Percentiles rank a stretch among this genome's conserved stretches.
Evolutionary conservation across 331 rosid species (phyloP).

Genomic region (Arachis monticola): DNA sequence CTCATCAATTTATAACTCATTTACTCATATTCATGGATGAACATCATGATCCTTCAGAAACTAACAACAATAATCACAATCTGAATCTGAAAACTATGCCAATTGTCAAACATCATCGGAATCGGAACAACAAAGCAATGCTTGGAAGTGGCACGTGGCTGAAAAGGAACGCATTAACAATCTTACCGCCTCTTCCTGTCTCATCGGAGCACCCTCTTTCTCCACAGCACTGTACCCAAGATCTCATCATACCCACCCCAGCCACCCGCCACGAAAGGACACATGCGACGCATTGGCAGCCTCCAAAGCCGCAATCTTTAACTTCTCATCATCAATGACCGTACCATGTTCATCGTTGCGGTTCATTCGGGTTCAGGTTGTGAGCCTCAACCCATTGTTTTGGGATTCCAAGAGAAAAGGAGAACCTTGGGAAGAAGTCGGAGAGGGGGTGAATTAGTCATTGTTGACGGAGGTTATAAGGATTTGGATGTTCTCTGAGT

Average conservation of each 20-base stretch:
- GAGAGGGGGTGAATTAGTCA: slow-evolving; percentile 44
- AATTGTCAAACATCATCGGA: not conserved
- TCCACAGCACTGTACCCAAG: slow-evolving; percentile 71
- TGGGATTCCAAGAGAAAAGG: slow-evolving; percentile 68
- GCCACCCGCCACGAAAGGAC: slow-evolving; percentile 64
- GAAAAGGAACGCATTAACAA: slow-evolving; percentile 63
- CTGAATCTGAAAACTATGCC: too few species aligned
- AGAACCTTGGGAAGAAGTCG: slow-evolving; percentile 54
- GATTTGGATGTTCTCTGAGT: slow-evolving; percentile 54
- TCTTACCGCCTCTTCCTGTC: slow-evolving; percentile 72
- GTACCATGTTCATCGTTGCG: not conserved
- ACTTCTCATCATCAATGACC: not conserved
- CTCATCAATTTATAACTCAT: not conserved
- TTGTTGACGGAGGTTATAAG: slow-evolving; percentile 51
- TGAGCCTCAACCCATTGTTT: slow-evolving; percentile 47
- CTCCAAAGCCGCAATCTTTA: slow-evolving; percentile 58
- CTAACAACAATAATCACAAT: not conserved
- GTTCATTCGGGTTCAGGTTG: slow-evolving; percentile 7
- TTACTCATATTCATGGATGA: not conserved
- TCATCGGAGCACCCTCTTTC: slow-evolving; percentile 60
- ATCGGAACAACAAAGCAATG: slow-evolving; percentile 44
- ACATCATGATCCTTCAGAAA: not conserved
- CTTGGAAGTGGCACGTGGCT: slow-evolving; percentile 46
- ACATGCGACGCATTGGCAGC: slow-evolving; percentile 79
- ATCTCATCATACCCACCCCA: slow-evolving; percentile 57